Percentiles rank a stretch among this genome's conserved stretches.
phyloP scores from a whole-genome alignment of 192 early-diverging fungal genomes.

The Entomortierella lignicola region DNA sequence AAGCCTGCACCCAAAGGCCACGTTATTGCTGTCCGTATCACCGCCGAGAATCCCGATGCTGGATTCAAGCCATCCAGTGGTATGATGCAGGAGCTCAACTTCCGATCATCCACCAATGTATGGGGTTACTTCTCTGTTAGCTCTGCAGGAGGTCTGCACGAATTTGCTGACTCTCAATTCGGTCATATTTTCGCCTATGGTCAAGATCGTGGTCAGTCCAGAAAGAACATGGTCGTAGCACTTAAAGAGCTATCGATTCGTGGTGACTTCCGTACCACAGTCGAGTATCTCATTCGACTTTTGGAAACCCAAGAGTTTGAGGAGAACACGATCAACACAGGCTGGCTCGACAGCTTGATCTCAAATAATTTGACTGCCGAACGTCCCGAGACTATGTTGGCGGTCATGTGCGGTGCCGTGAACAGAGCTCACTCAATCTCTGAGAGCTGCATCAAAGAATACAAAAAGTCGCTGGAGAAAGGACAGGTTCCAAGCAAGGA shows the following conservation, averaged over 20 bases:
- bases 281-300: conserved; percentile 95
- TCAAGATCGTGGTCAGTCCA: conserved; percentile 89
- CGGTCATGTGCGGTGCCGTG: conserved; percentile 93
- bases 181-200: conserved; percentile 99
- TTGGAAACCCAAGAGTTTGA: conserved; percentile 91
- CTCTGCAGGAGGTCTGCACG: conserved; percentile 94
- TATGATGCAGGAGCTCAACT: conserved; percentile 97
- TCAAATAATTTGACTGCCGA: conserved; percentile 90
- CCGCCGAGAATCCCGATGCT: conserved; percentile 99
- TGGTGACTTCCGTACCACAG: conserved; percentile 98
- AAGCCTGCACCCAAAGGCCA: conserved; percentile 95
- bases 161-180: conserved; percentile 99
- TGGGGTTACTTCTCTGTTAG: conserved; percentile 99
- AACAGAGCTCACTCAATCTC: conserved; percentile 83
- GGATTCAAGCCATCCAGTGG: conserved; percentile 98
- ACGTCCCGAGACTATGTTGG: conserved; percentile 89
- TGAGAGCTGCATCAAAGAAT: conserved; percentile 74
- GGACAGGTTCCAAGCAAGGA: conserved; percentile 89
- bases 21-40: conserved; percentile 98
- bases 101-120: conserved; percentile 93
- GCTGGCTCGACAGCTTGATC: conserved; percentile 96
- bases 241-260: conserved; percentile 98
- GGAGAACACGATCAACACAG: conserved; percentile 92
- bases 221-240: conserved; percentile 97
- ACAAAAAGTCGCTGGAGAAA: conserved; percentile 87